Percentiles rank a stretch among this genome's conserved stretches.
phyloP scores from a whole-genome alignment of 1,139 yeast species.

The Blastobotrys capitulatus region DNA sequence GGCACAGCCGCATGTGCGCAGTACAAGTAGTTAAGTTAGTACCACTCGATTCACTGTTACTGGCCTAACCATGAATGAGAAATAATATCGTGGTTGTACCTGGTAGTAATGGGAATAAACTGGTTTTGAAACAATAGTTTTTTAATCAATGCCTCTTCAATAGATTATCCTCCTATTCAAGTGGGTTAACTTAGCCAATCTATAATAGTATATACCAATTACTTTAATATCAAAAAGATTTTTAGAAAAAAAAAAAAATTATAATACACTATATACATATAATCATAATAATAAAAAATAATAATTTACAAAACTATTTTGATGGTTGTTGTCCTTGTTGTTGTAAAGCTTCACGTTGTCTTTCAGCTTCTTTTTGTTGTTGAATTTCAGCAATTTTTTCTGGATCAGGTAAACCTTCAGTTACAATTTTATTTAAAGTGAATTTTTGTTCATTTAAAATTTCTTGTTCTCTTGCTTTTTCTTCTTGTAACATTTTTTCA shows the following conservation, averaged over 20 bases:
- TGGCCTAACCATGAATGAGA: too few species aligned
- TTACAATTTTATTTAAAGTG: slow-evolving; percentile 75
- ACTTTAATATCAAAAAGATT: too few species aligned
- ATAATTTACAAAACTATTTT: background rate
- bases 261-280: background rate
- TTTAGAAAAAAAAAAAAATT: background rate
- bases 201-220: too few species aligned
- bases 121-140: too few species aligned
- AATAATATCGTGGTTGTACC: too few species aligned
- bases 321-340: background rate
- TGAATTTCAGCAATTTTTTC: slow-evolving; percentile 76
- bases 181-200: too few species aligned
- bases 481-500: slow-evolving; percentile 75
- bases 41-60: too few species aligned
- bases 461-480: slow-evolving; percentile 73
- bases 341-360: slow-evolving; percentile 10
- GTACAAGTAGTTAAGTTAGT: too few species aligned
- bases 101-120: too few species aligned
- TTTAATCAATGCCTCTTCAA: too few species aligned
- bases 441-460: slow-evolving; percentile 70
- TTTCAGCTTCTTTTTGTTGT: slow-evolving; percentile 43
- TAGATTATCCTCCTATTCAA: too few species aligned
- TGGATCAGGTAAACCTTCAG: slow-evolving; percentile 80
- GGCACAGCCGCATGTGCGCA: too few species aligned
- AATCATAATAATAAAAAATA: background rate